Evolutionary conservation across 768 basidiomycete species (phyloP), one percentile per base, ranked within the genome.

Genomic region (Cantharellus cinnabarinus): DNA sequence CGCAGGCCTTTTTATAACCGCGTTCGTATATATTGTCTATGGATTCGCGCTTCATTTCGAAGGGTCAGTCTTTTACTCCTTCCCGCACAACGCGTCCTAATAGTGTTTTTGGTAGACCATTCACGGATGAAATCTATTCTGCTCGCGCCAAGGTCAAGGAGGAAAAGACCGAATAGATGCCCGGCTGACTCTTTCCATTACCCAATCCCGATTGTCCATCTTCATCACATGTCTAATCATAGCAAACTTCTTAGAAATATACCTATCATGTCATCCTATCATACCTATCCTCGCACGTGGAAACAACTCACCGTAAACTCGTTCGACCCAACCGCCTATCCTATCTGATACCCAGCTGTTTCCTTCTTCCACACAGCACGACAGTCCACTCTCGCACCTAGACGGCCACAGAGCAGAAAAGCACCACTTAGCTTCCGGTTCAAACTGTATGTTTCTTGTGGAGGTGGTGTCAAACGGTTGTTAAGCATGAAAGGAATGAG

Each of bases 361-460:
- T 82, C 77, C 51, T 76, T 75, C 58, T 87, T 80, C 91, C 90
- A 93, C 48, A 97, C 68, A 34, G 66, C 70, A 66, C 74, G 76
- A 58, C 88, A 83, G 67, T 90, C 78, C 10, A 97, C 79, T 0
- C 71, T 75, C 4, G 87, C 88, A 37, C 75, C 76, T 34, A 98
- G 71, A 57, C 85, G 76, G 29, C 85, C 78, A 4, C 87, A 85
- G 1, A 90, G 73, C 62, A 90, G 69, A 68, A 89, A 89, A 3
- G 83, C 79, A 0, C 87, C 86, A 62, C 86, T 87, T 66, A 89
- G 64, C 74, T 89, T 90, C 66, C 86, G 83, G 65, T 99, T 98
- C 58, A 97, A 71, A 68, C 87, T 89, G 69, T 97, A 97, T 1
- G 94, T 97, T 71, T 98, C 93, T 60, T 79, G 73, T 0, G 94